Percentiles rank a stretch among this genome's conserved stretches.
Conservation (phyloP, 2,329 filamentous ascomycete genomes). For the Neonectria punicea region DNA sequence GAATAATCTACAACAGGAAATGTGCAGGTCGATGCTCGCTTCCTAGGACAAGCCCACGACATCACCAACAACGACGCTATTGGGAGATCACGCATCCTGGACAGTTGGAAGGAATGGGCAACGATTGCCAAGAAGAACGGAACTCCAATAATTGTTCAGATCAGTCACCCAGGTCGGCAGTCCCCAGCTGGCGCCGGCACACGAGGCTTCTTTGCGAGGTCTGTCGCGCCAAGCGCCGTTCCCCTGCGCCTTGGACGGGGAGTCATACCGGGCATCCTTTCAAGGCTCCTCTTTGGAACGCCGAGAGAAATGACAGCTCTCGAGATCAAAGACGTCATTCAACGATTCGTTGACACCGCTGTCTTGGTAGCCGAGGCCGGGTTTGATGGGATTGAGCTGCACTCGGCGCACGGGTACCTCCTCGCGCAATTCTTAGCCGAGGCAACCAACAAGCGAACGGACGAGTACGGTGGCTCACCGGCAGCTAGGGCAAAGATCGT, state of each 20-base stretch:
- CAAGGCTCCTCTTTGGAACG: neutral
- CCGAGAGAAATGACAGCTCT: neutral
- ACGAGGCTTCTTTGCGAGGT: neutral
- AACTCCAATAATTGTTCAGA: neutral
- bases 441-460: neutral
- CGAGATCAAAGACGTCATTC: neutral
- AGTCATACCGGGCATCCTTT: neutral
- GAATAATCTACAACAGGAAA: neutral
- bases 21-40: neutral
- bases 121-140: neutral
- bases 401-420: neutral
- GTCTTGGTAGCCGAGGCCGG: neutral
- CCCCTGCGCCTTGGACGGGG: neutral
- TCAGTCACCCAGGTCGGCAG: constrained; percentile 8
- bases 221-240: constrained; percentile 7
- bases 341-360: neutral
- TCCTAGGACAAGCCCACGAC: neutral
- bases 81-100: neutral
- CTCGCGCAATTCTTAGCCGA: neutral
- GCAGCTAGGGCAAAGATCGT: neutral
- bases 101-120: neutral
- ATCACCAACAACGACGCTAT: neutral
- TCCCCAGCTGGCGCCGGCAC: neutral
- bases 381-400: neutral
- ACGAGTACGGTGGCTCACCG: neutral